Evolutionary conservation across 2,329 filamentous ascomycete species (phyloP).

Genomic region (Fusarium odoratissimum): DNA sequence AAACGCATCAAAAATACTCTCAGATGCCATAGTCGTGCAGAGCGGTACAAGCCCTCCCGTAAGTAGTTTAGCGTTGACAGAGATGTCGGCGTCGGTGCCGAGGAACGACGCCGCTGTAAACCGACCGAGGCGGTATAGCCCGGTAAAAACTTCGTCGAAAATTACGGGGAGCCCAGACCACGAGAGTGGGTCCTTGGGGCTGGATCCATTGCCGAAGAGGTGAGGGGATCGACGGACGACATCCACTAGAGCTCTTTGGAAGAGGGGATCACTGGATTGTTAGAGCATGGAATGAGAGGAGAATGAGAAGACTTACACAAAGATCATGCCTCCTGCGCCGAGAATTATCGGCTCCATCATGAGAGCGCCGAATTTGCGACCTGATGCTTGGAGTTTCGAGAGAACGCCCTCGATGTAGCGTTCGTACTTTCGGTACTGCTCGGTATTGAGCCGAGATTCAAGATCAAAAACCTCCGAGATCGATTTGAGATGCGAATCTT

Average conservation of each 20-base stretch:
- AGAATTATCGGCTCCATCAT: constrained; percentile 85
- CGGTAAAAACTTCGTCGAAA: constrained; percentile 90
- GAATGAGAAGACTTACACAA: constrained; percentile 67
- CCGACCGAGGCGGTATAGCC: constrained; percentile 82
- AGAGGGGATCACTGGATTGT: constrained; percentile 75
- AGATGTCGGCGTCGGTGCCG: constrained; percentile 75
- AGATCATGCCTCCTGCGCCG: constrained; percentile 85
- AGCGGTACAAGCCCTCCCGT: constrained; percentile 84
- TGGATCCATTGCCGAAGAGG: constrained; percentile 58
- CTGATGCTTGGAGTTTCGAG: constrained; percentile 62
- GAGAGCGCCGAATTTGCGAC: constrained; percentile 78
- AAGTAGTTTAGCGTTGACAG: constrained; percentile 84
- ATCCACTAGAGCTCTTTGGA: constrained; percentile 77
- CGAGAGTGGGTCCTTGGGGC: constrained; percentile 41
- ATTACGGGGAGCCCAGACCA: constrained; percentile 84
- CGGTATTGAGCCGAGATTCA: constrained; percentile 56
- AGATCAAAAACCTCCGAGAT: constrained; percentile 72
- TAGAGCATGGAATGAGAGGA: constrained; percentile 1
- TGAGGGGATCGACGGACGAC: constrained; percentile 70
- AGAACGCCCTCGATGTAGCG: constrained; percentile 68
- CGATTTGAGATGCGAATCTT: constrained; percentile 57
- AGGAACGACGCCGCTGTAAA: constrained; percentile 78
- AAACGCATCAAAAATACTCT: constrained; percentile 79
- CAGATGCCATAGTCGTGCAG: constrained; percentile 79
- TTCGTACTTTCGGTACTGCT: constrained; percentile 65